A percentile compares a stretch with the other conserved stretches of the same genome.
These are phyloP conservation scores for Colletotrichum tabaci DNA, from an alignment of 2,329 filamentous ascomycete species.

Conservation along the genomic window DNA sequence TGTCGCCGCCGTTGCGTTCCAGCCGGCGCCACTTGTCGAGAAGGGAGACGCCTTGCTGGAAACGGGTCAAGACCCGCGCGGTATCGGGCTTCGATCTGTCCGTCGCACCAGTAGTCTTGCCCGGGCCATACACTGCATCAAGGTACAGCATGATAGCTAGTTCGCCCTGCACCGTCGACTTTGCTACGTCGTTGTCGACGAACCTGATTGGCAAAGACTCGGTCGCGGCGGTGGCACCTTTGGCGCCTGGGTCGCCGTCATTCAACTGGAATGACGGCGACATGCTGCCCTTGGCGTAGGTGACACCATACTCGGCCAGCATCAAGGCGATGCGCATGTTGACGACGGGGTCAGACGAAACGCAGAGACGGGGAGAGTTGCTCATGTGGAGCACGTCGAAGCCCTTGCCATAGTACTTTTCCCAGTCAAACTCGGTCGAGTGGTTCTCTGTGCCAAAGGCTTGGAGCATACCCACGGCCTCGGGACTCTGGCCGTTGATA, in stretches of 20 bases:
- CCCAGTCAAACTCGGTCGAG: slow-evolving; percentile 80
- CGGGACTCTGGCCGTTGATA: slow-evolving; percentile 77
- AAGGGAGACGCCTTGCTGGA: slow-evolving; percentile 59
- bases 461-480: slow-evolving; percentile 78
- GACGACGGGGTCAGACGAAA: slow-evolving; percentile 61
- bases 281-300: slow-evolving; percentile 63
- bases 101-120: slow-evolving; percentile 46
- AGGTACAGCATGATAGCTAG: slow-evolving; percentile 73
- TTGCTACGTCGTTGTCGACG: slow-evolving; percentile 67
- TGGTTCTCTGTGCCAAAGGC: slow-evolving; percentile 93
- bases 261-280: slow-evolving; percentile 49
- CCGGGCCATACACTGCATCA: slow-evolving; percentile 64
- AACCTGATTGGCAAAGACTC: slow-evolving; percentile 61
- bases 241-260: slow-evolving; percentile 38
- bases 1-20: slow-evolving; percentile 29
- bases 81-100: slow-evolving; percentile 49
- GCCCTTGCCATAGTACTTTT: slow-evolving; percentile 80
- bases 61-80: slow-evolving; percentile 56
- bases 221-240: slow-evolving; percentile 40
- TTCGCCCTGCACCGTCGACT: slow-evolving; percentile 65
- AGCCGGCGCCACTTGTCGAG: slow-evolving; percentile 53
- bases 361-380: slow-evolving; percentile 65
- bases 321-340: slow-evolving; percentile 67
- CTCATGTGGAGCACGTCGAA: slow-evolving; percentile 86
- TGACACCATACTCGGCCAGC: slow-evolving; percentile 63